Evolutionary conservation across 2,329 filamentous ascomycete genomes (phyloP).

Genomic region (Pseudocercospora macadamiae): DNA sequence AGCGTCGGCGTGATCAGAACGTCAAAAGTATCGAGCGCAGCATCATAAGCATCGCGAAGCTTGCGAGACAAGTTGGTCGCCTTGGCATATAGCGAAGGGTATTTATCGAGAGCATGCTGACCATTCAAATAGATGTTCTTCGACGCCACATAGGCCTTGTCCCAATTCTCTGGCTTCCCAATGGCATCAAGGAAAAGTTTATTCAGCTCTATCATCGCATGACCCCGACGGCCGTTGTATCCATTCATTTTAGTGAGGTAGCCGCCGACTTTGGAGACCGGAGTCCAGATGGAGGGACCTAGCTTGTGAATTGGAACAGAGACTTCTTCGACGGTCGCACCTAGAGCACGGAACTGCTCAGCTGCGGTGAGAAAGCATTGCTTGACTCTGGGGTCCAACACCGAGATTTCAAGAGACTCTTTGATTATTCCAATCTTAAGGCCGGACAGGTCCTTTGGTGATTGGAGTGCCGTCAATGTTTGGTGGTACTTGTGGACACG

Average conservation of each 20-base stretch:
- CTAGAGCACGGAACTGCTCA: conserved; percentile 42
- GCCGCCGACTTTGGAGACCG: conserved; percentile 45
- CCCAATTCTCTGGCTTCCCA: conserved; percentile 53
- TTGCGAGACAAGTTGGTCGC: conserved; percentile 49
- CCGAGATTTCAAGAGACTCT: conserved; percentile 45
- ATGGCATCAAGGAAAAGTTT: conserved; percentile 48
- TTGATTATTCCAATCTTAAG: conserved; percentile 48
- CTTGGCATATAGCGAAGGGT: conserved; percentile 53
- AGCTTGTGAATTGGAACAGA: conserved; percentile 53
- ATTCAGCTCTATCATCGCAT: conserved; percentile 57
- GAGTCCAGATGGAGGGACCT: conserved; percentile 56
- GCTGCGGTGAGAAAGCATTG: conserved; percentile 42
- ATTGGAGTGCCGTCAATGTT: conserved; percentile 20
- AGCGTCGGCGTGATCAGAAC: conserved; percentile 54
- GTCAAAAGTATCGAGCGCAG: conserved; percentile 46
- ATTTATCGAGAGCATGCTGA: conserved; percentile 49
- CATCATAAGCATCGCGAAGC: conserved; percentile 52
- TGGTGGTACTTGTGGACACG: conserved; percentile 36
- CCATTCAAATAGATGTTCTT: conserved; percentile 61
- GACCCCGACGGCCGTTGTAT: conserved; percentile 50
- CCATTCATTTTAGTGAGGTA: conserved; percentile 48
- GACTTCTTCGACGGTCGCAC: conserved; percentile 48
- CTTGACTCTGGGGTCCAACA: conserved; percentile 44
- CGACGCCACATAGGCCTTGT: conserved; percentile 56
- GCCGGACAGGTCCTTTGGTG: conserved; percentile 32